Percentiles rank a stretch among this genome's conserved stretches.
phyloP scores from a whole-genome alignment of 2,329 filamentous ascomycete genomes.

The Daldinia eschscholtzii region DNA sequence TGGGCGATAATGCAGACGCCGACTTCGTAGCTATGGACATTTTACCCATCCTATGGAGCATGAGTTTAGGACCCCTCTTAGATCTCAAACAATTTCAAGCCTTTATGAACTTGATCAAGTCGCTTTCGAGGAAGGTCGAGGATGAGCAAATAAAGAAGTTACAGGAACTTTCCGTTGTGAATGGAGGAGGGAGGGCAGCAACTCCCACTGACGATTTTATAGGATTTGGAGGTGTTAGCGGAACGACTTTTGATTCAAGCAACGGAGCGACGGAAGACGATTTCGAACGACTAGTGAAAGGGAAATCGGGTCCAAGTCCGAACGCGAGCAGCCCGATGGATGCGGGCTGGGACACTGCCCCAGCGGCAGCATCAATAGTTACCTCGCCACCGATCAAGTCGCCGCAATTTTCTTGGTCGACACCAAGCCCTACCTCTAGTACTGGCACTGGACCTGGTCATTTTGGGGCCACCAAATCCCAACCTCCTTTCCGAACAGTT shows the following conservation, averaged over 20 bases:
- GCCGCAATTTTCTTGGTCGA: slow-evolving; percentile 73
- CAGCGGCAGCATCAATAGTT: slow-evolving; percentile 48
- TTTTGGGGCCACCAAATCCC: slow-evolving; percentile 54
- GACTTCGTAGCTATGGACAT: slow-evolving; percentile 95
- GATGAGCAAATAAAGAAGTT: slow-evolving; percentile 90
- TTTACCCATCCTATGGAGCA: slow-evolving; percentile 89
- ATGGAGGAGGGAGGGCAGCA: slow-evolving; percentile 60
- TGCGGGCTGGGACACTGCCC: slow-evolving; percentile 63
- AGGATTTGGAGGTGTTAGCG: slow-evolving; percentile 76
- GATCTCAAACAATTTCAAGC: slow-evolving; percentile 88
- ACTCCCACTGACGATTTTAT: slow-evolving; percentile 75
- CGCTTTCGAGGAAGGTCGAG: slow-evolving; percentile 82
- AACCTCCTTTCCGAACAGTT: slow-evolving; percentile 66
- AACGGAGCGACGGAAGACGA: slow-evolving; percentile 74
- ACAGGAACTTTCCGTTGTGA: slow-evolving; percentile 78
- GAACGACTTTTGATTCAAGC: slow-evolving; percentile 65
- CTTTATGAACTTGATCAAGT: slow-evolving; percentile 91
- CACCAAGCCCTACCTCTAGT: slow-evolving; percentile 61
- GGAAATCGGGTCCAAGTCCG: slow-evolving; percentile 62
- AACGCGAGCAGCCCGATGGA: slow-evolving; percentile 58
- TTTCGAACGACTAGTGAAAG: slow-evolving; percentile 91
- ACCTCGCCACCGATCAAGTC: slow-evolving; percentile 54
- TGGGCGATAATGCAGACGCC: slow-evolving; percentile 84
- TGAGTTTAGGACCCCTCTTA: slow-evolving; percentile 89
- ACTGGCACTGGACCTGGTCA: slow-evolving; percentile 50